phyloP scores from a whole-genome alignment of 805 yeast species.

The Zygoascus bituminiphila region DNA sequence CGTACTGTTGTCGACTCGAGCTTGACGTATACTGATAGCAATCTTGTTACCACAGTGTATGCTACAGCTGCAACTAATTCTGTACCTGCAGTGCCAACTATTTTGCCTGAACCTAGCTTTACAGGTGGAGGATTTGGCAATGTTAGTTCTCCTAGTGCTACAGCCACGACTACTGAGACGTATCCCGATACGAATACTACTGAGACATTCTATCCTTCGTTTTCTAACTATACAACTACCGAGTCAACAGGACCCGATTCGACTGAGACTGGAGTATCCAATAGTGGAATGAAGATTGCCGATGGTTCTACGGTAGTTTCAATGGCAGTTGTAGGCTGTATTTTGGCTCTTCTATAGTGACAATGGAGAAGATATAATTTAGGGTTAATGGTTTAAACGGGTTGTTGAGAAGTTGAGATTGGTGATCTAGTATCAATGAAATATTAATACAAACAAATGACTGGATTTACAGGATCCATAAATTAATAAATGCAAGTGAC shows the following conservation, averaged over 20 bases:
- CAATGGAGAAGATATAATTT: no score
- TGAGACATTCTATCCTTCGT: background rate
- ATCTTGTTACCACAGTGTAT: background rate
- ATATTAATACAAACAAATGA: no score
- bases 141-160: background rate
- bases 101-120: no score
- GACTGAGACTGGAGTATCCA: conserved; percentile 1
- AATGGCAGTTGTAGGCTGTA: background rate
- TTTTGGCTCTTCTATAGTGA: no score
- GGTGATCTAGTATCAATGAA: no score
- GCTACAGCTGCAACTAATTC: background rate
- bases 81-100: background rate
- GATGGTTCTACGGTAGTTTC: background rate
- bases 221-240: background rate
- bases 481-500: no score
- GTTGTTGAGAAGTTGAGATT: no score
- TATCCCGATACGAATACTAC: background rate
- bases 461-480: no score
- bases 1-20: background rate
- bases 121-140: background rate
- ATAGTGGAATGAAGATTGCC: background rate
- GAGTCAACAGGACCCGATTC: background rate
- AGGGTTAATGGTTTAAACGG: no score
- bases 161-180: background rate
- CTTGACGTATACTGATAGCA: background rate